Evolutionary conservation across 208 protist genomes (phyloP).

Genomic region (Trypanosoma mega): DNA sequence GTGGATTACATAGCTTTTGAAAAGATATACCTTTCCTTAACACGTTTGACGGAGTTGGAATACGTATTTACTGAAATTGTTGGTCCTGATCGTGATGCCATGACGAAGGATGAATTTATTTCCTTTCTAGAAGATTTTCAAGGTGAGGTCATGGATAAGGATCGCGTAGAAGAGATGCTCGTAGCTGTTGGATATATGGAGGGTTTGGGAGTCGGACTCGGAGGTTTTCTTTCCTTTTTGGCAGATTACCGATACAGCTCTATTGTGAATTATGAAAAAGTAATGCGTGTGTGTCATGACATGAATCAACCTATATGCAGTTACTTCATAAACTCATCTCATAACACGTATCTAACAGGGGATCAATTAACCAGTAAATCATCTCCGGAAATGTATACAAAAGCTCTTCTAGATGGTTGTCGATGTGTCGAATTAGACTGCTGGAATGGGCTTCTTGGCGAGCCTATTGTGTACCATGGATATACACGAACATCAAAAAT

Average conservation of each 20-base stretch:
- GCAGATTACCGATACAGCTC: constrained; percentile 31
- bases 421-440: constrained; percentile 58
- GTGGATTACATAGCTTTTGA: constrained; percentile 50
- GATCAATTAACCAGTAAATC: constrained; percentile 65
- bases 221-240: constrained; percentile 49
- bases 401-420: constrained; percentile 35
- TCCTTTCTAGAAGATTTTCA: constrained; percentile 47
- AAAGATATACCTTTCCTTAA: constrained; percentile 38
- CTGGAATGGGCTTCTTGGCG: constrained; percentile 38
- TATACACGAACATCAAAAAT: constrained; percentile 49
- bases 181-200: constrained; percentile 37
- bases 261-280: constrained; percentile 34
- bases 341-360: constrained; percentile 90
- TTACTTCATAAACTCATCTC: constrained; percentile 72
- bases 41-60: constrained; percentile 50
- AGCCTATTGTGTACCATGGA: constrained; percentile 56
- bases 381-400: constrained; percentile 36
- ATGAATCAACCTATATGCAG: constrained; percentile 76
- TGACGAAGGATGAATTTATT: constrained; percentile 47
- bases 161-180: constrained; percentile 39
- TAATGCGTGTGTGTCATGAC: constrained; percentile 61
- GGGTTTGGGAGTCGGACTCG: constrained; percentile 24
- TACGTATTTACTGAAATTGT: constrained; percentile 46
- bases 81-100: constrained; percentile 16
- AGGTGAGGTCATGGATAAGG: constrained; percentile 36